Percentiles rank a stretch among this genome's conserved stretches.
These are phyloP conservation scores for Vickermania ingenoplastis DNA, from an alignment of 208 protist genomes.

Conservation along the genomic window DNA sequence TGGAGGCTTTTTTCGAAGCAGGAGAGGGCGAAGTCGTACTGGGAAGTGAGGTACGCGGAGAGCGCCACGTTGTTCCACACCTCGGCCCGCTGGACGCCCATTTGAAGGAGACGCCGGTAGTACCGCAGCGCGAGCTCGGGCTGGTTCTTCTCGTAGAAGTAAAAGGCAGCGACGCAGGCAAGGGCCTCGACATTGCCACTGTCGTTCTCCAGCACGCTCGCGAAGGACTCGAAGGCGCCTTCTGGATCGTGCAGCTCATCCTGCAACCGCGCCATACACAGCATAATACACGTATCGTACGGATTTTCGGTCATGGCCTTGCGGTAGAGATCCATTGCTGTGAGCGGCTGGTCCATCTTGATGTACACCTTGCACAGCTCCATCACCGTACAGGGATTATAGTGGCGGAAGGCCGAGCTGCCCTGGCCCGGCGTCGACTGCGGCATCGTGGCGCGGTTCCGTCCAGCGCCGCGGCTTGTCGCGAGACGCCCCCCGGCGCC, in stretches of 20 bases:
- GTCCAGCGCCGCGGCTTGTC: not conserved
- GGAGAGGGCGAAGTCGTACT: conserved; percentile 90
- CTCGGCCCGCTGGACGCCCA: conserved; percentile 89
- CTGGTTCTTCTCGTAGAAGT: conserved; percentile 92
- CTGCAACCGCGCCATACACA: conserved; percentile 83
- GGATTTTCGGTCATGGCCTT: conserved; percentile 68
- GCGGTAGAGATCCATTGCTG: conserved; percentile 85
- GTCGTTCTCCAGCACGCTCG: conserved; percentile 77
- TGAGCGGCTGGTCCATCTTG: conserved; percentile 91
- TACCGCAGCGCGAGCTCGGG: conserved; percentile 90
- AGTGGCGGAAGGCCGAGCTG: conserved; percentile 24
- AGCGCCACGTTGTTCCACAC: conserved; percentile 95
- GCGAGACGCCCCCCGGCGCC: not conserved
- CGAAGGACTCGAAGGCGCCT: conserved; percentile 70
- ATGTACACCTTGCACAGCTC: conserved; percentile 91
- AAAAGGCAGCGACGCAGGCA: conserved; percentile 88
- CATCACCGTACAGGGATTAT: conserved; percentile 82
- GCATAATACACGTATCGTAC: conserved; percentile 79
- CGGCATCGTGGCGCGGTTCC: not conserved
- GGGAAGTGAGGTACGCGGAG: conserved; percentile 90
- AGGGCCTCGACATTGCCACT: conserved; percentile 91
- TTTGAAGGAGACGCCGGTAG: conserved; percentile 91
- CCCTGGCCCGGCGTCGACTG: not conserved
- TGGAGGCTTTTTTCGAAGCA: conserved; percentile 86
- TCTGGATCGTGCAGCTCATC: conserved; percentile 85